Conservation (phyloP, 805 yeast species). For the Kazachstania taianensis region DNA sequence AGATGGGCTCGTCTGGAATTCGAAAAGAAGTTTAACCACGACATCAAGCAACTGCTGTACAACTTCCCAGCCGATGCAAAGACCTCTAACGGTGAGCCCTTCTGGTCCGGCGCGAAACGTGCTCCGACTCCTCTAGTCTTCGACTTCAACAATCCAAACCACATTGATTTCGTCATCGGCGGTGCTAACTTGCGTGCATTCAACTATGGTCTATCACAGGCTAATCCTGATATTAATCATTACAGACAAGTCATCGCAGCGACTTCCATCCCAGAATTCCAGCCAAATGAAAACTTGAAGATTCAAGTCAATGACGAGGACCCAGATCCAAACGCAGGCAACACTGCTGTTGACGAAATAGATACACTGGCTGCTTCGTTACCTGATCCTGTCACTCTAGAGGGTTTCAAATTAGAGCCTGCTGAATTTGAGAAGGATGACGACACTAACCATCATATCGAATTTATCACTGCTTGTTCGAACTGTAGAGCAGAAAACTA, state of each 20-base stretch:
- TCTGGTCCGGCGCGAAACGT: conserved; percentile 97
- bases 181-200: conserved; percentile 88
- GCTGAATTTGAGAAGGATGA: conserved; percentile 97
- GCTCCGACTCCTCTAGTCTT: conserved; percentile 83
- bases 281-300: conserved; percentile 63
- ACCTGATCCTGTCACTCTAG: conserved; percentile 82
- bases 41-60: conserved; percentile 79
- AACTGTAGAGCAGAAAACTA: conserved; percentile 92
- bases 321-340: conserved; percentile 68
- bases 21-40: conserved; percentile 75
- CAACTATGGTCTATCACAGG: conserved; percentile 69
- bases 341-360: conserved; percentile 50
- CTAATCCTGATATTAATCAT: conserved; percentile 32
- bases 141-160: conserved; percentile 66
- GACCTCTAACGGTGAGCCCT: conserved; percentile 83
- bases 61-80: conserved; percentile 93
- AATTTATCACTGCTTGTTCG: conserved; percentile 91
- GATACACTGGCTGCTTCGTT: conserved; percentile 61
- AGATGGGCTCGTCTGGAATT: conserved; percentile 90
- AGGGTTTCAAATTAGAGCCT: conserved; percentile 79
- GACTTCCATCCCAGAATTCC: conserved; percentile 50
- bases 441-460: conserved; percentile 92
- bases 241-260: conserved; percentile 46
- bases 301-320: conserved; percentile 84
- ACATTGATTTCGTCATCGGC: conserved; percentile 71